Percentiles rank a stretch among this genome's conserved stretches.
Evolutionary conservation across 2,329 filamentous ascomycete genomes (phyloP).

Genomic region (Fusarium algeriense): DNA sequence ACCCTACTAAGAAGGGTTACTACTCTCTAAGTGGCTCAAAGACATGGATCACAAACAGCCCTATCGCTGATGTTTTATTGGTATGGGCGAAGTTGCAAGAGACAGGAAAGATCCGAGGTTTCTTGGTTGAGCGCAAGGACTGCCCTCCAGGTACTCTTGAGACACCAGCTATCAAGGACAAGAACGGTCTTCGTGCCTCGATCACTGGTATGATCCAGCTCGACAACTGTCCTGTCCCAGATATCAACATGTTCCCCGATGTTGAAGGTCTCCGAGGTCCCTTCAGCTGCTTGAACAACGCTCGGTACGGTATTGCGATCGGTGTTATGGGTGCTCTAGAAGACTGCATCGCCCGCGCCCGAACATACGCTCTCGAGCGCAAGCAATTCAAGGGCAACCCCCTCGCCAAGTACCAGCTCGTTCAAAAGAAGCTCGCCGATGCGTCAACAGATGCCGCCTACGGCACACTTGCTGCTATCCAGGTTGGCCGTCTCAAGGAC

Average conservation of each 20-base stretch:
- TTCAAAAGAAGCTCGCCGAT: conserved; percentile 98
- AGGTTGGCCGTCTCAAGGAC: conserved; percentile 94
- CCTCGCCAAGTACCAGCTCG: conserved; percentile 93
- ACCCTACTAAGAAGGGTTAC: conserved; percentile 86
- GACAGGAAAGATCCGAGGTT: conserved; percentile 94
- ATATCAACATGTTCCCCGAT: conserved; percentile 93
- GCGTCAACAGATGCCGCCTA: conserved; percentile 91
- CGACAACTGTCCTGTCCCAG: conserved; percentile 88
- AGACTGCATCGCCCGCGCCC: conserved; percentile 84
- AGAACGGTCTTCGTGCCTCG: conserved; percentile 91
- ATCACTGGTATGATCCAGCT: conserved; percentile 99
- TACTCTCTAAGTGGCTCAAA: conserved; percentile 84
- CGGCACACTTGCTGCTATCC: conserved; percentile 88
- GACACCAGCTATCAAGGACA: conserved; percentile 93
- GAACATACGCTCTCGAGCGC: conserved; percentile 90
- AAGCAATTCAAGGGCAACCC: conserved; percentile 98
- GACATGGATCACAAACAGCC: conserved; percentile 97
- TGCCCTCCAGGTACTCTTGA: conserved; percentile 91
- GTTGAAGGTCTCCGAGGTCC: conserved; percentile 89
- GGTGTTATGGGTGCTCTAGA: conserved; percentile 95
- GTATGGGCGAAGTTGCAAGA: conserved; percentile 95
- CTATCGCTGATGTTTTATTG: conserved; percentile 85
- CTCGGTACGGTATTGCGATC: conserved; percentile 92
- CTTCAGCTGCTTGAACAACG: conserved; percentile 94
- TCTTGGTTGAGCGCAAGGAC: conserved; percentile 85